Evolutionary conservation across 164 flowering plant genomes (phyloP), one percentile per base, ranked within the genome.

Genomic region (Annona cherimola): DNA sequence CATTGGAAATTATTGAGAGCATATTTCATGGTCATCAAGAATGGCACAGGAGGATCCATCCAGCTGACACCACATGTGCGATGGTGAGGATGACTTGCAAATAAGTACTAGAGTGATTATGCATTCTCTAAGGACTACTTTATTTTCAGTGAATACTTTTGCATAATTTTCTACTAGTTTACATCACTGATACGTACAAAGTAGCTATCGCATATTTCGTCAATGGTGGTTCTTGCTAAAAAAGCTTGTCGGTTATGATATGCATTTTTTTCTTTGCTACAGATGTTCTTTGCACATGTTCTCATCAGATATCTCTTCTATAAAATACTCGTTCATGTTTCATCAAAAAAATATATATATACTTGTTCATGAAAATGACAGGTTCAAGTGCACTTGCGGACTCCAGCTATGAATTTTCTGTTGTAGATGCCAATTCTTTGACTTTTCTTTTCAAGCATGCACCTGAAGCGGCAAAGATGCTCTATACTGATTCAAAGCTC

Each of bases 381-480:
- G 98, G 74, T 81, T 80, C 79, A 73, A 80, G 73, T 69, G 76
- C 69, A 45, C 67, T 93, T 71, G 63, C 79, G 77, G 89, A 86
- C 11, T 84, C 94, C 66, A 95, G 83, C 76, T 91, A 86, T 69
- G 94, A 91, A 74, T 80, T 95, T 75, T 79, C 92, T 72, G 92
- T 90, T 6, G 87, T 93, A 45, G 99, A 95, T 80, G 84, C 99
- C 80, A 95, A 95, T 82, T 82, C 98, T 42, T 79, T 93, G 44
- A 68, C 44, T 64, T 95, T 92, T 82, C 79, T 95, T 70, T 91
- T 91, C 83, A 88, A 93, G 71, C 62, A 91, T 80, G 87, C 96
- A 61, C 97, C 93, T 74, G 89, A 88, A 71, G 92, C 82, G 59
- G 92, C 93, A 44, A 83, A 84, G 66, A 86, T 85, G 75, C 83